These are phyloP conservation scores for Curvularia verruculosa DNA, from an alignment of 2,329 filamentous ascomycete species.

Conservation along the genomic window DNA sequence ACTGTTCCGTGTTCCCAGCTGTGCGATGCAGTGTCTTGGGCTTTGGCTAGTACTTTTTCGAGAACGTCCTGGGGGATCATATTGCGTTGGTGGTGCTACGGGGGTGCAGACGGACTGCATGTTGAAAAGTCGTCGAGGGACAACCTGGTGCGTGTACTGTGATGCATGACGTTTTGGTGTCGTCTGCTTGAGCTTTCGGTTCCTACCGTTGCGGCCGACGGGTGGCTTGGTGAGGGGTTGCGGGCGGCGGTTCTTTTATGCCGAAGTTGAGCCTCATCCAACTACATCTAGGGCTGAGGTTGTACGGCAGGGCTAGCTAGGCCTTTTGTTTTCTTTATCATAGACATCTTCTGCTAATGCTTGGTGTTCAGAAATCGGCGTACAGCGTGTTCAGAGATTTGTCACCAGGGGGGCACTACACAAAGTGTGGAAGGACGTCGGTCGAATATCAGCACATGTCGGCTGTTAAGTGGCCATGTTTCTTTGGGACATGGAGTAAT, in stretches of 20 bases:
- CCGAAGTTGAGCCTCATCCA: constrained; percentile 4
- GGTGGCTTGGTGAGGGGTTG: constrained; percentile 9
- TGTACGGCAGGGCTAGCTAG: background rate
- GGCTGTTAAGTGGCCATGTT: background rate
- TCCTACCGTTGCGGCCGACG: constrained; percentile 8
- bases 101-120: background rate
- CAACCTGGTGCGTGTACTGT: background rate
- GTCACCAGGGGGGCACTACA: no score
- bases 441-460: background rate
- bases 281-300: background rate
- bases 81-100: background rate
- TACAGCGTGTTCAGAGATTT: no score
- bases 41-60: constrained; percentile 32
- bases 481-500: background rate
- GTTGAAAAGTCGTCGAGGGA: background rate
- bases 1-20: constrained; percentile 54
- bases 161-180: background rate
- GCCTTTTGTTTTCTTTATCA: background rate
- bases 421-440: background rate
- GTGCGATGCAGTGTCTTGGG: constrained; percentile 43
- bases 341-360: background rate
- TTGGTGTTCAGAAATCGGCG: no score
- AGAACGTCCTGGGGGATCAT: constrained; percentile 61
- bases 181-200: constrained; percentile 5
- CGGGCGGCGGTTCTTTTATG: constrained; percentile 4